phyloP scores from a whole-genome alignment of 805 yeast species.

The Starmerella vaccinii region DNA sequence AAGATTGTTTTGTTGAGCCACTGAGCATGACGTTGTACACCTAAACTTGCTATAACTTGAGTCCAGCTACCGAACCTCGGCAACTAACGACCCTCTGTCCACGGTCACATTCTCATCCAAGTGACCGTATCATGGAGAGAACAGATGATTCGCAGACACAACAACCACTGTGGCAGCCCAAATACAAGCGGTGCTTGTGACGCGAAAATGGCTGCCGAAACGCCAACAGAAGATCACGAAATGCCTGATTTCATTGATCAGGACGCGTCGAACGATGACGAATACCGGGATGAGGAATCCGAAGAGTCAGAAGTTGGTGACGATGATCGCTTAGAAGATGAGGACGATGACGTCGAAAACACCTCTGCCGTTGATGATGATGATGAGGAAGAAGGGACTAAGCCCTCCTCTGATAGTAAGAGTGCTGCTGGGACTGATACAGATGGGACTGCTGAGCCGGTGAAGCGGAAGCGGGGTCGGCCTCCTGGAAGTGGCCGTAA shows the following conservation, averaged over 20 bases:
- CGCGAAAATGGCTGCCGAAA: neutral
- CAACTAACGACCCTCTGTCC: no score
- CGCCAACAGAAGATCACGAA: conserved; percentile 13
- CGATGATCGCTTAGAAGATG: conserved; percentile 9
- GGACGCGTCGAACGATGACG: conserved; percentile 10
- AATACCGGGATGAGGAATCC: conserved; percentile 8
- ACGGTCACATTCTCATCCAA: no score
- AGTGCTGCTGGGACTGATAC: conserved; percentile 6
- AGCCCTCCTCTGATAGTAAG: conserved; percentile 6
- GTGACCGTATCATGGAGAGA: no score
- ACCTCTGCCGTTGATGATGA: conserved; percentile 11
- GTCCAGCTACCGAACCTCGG: no score
- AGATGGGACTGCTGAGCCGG: conserved; percentile 13
- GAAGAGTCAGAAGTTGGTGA: conserved; percentile 10
- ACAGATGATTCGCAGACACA: neutral
- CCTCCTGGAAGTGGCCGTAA: conserved; percentile 25
- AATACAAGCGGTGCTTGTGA: neutral
- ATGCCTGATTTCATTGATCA: conserved; percentile 9
- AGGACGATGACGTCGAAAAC: conserved; percentile 15
- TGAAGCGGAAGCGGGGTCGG: conserved; percentile 25
- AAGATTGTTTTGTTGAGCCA: no score
- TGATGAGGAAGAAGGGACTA: conserved; percentile 17
- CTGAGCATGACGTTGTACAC: no score
- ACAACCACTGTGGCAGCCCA: neutral
- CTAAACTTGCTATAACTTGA: no score